Evolutionary conservation across 2,329 filamentous ascomycete species (phyloP).

Genomic region (Paecilomyces sp.): DNA sequence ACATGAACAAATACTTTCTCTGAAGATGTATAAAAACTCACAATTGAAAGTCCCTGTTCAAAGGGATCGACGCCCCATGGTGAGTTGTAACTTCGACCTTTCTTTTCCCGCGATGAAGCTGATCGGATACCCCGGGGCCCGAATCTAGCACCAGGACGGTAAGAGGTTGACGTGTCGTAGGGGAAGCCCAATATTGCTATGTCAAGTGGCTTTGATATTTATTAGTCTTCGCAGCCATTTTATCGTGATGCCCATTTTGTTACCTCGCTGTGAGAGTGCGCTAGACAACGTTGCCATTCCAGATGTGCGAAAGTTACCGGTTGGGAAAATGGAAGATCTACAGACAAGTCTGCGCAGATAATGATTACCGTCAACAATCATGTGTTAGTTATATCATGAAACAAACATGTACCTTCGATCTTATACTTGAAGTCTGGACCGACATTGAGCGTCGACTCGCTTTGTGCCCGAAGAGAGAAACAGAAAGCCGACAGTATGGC

Average conservation of each 20-base stretch:
- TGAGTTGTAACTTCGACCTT: constrained; percentile 20
- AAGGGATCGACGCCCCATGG: constrained; percentile 20
- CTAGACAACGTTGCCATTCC: constrained; percentile 19
- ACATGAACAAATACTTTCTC: background rate
- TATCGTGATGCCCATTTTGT: background rate
- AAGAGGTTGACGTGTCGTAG: constrained; percentile 25
- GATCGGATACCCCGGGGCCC: constrained; percentile 24
- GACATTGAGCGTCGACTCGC: background rate
- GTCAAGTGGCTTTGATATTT: constrained; percentile 13
- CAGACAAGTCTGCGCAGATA: constrained; percentile 14
- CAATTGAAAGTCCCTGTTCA: constrained; percentile 12
- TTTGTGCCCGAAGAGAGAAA: background rate
- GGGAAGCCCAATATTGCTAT: constrained; percentile 26
- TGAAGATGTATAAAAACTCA: background rate
- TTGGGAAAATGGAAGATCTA: constrained; percentile 22
- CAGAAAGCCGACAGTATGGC: background rate
- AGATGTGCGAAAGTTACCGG: constrained; percentile 22
- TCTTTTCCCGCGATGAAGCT: constrained; percentile 20
- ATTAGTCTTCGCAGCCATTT: background rate
- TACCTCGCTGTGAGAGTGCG: constrained; percentile 10
- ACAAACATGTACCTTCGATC: background rate
- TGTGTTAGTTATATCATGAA: background rate
- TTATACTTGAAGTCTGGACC: background rate
- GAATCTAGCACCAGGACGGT: constrained; percentile 24
- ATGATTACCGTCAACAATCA: background rate